Conservation (phyloP, 768 basidiomycete species). For the Trichaptum fuscoviolaceum region DNA sequence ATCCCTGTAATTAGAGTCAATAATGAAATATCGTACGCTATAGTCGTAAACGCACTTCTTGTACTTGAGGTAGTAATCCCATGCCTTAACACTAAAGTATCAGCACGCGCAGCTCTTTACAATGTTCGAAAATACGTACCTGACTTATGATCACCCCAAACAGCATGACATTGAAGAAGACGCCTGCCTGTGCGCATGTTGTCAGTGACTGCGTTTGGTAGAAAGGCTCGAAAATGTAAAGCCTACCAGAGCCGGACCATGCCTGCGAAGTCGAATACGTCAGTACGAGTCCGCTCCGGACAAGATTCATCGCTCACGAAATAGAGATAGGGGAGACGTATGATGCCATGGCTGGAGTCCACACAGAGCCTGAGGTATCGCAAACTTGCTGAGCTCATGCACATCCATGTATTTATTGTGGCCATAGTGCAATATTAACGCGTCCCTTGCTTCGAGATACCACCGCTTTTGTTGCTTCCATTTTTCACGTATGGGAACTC, state of each 20-base stretch:
- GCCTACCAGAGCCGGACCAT: background rate
- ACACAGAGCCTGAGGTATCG: background rate
- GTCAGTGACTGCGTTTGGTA: background rate
- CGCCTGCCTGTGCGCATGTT: background rate
- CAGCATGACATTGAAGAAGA: background rate
- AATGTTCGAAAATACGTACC: conserved; percentile 2
- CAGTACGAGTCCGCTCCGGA: background rate
- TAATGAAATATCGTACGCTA: background rate
- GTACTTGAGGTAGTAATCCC: background rate
- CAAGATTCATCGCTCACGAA: background rate
- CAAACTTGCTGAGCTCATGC: background rate
- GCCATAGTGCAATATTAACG: background rate
- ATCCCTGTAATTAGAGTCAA: conserved; percentile 13
- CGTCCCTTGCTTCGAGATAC: background rate
- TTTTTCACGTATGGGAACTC: background rate
- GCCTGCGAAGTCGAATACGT: background rate
- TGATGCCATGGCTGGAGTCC: background rate
- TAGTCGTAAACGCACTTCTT: background rate
- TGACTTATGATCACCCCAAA: background rate
- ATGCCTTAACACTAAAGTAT: background rate
- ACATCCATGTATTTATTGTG: background rate
- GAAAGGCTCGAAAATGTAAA: background rate
- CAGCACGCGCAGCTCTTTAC: background rate
- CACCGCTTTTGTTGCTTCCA: background rate
- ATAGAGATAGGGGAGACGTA: background rate